Conservation (phyloP, 495 filamentous ascomycete genomes). For the Amniculicola lignicola region DNA sequence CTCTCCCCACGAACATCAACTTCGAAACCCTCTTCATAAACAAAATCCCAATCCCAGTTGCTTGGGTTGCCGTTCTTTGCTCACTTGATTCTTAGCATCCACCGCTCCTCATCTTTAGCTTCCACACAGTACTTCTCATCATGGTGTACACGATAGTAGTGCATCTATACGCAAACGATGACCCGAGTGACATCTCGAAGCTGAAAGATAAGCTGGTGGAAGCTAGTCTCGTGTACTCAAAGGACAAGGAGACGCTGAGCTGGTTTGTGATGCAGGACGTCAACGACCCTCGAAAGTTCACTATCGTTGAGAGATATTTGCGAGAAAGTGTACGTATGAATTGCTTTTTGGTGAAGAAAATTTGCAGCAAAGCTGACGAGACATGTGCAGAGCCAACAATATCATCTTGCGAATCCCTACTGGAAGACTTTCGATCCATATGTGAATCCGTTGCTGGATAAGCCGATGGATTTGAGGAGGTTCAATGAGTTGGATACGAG, state of each 20-base stretch:
- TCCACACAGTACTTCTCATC: too few relatives aligned
- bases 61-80: too few relatives aligned
- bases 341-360: not conserved
- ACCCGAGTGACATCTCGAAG: constrained; percentile 57
- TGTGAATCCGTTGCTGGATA: constrained; percentile 60
- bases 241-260: constrained; percentile 63
- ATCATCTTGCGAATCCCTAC: constrained; percentile 64
- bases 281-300: constrained; percentile 61
- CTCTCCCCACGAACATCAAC: too few relatives aligned
- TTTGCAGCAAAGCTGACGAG: constrained; percentile 17
- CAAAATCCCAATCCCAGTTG: too few relatives aligned
- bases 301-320: constrained; percentile 66
- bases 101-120: too few relatives aligned
- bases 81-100: too few relatives aligned
- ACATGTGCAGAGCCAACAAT: constrained; percentile 52
- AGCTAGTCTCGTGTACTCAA: constrained; percentile 59
- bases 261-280: constrained; percentile 69
- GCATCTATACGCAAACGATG: constrained; percentile 63
- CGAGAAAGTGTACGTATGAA: constrained; percentile 47
- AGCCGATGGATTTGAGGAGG: constrained; percentile 61
- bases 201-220: constrained; percentile 65
- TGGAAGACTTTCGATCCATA: constrained; percentile 70
- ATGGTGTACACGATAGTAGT: constrained; percentile 59
- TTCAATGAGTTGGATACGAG: constrained; percentile 57
- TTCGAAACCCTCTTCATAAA: too few relatives aligned